These are phyloP conservation scores for Prunus mongolica DNA, from an alignment of 306 rosid genomes.

Conservation along the genomic window DNA sequence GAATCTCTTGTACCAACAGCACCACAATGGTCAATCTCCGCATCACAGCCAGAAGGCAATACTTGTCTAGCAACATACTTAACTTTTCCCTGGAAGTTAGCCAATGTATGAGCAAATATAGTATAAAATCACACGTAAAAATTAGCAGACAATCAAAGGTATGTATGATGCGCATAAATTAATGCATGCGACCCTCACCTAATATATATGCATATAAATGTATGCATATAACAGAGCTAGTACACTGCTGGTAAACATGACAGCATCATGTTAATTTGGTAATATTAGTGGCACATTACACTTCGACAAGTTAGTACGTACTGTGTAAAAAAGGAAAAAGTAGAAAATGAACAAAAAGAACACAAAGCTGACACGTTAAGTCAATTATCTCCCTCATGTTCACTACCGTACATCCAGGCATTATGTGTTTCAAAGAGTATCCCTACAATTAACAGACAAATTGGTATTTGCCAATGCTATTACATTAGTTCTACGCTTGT, in stretches of 20 bases:
- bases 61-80: slow-evolving; percentile 76
- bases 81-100: slow-evolving; percentile 65
- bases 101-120: slow-evolving; percentile 21
- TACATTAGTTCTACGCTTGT: background rate
- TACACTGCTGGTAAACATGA: background rate
- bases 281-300: background rate
- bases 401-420: background rate
- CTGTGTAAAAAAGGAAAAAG: background rate
- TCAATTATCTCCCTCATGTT: background rate
- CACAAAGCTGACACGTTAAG: background rate
- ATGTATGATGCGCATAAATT: background rate
- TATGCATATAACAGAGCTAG: background rate
- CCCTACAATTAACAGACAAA: background rate
- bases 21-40: slow-evolving; percentile 63
- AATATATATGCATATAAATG: background rate
- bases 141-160: background rate
- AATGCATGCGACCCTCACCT: background rate
- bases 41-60: slow-evolving; percentile 77
- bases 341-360: background rate
- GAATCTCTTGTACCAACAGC: slow-evolving; percentile 73
- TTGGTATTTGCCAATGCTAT: background rate
- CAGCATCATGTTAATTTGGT: background rate
- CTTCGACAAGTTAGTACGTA: background rate
- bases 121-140: background rate
- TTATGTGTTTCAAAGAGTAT: background rate